Conservation (phyloP, 1,284 basidiomycete genomes). For the Tremellales sp. region DNA sequence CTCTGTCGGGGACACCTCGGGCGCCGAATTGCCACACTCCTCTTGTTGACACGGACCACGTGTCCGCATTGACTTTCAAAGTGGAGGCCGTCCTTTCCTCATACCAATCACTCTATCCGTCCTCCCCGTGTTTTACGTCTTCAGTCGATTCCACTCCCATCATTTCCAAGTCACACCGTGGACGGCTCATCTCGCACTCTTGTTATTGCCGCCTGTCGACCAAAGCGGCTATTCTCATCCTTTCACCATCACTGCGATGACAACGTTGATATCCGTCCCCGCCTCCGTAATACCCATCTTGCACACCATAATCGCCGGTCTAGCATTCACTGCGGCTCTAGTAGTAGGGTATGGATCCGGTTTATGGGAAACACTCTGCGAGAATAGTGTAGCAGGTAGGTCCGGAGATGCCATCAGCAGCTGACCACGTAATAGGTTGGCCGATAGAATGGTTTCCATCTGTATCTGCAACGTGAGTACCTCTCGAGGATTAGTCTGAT, state of each 20-base stretch:
- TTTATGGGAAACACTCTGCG: conserved; percentile 83
- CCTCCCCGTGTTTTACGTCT: too few relatives aligned
- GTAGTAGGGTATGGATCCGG: conserved; percentile 59
- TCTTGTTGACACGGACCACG: too few relatives aligned
- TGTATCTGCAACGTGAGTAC: conserved; percentile 80
- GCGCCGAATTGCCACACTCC: too few relatives aligned
- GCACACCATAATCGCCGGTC: conserved; percentile 67
- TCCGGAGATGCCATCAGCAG: conserved; percentile 2
- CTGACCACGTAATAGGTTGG: conserved; percentile 55
- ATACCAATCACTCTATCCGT: too few relatives aligned
- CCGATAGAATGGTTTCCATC: conserved; percentile 91
- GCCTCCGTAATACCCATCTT: conserved; percentile 42
- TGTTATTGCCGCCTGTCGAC: too few relatives aligned
- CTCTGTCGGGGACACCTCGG: too few relatives aligned
- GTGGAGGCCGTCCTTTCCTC: too few relatives aligned
- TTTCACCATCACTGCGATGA: conserved; percentile 22
- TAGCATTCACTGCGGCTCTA: conserved; percentile 70
- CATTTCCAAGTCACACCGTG: too few relatives aligned
- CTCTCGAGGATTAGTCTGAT: background rate
- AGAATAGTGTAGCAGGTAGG: conserved; percentile 63
- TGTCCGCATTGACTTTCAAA: too few relatives aligned
- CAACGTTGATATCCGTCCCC: conserved; percentile 36
- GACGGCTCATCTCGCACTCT: too few relatives aligned
- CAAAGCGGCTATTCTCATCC: too few relatives aligned
- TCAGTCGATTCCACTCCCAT: too few relatives aligned